phyloP scores from a whole-genome alignment of 352 stramenopile species.

The Thalassiosira mediterranea region DNA sequence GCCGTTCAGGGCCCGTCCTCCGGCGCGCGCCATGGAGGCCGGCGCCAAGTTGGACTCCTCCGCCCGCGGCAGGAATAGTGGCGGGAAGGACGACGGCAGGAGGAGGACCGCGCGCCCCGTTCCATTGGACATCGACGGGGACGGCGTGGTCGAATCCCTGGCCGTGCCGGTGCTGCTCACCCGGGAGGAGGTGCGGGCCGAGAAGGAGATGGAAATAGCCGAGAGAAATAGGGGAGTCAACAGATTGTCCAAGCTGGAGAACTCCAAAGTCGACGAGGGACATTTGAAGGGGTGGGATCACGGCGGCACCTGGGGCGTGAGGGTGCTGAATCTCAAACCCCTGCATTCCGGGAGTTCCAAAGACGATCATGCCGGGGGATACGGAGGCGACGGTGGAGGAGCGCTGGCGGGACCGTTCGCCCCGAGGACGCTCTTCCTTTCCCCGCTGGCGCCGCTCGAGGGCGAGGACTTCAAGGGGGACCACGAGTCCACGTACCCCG shows the following conservation, averaged over 20 bases:
- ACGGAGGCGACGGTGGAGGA: constrained; percentile 7
- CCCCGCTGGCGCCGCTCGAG: constrained; percentile 27
- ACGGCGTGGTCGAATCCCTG: constrained; percentile 73
- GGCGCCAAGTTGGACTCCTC: neutral
- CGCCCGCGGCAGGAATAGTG: neutral
- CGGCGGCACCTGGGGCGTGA: constrained; percentile 50
- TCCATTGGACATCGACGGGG: constrained; percentile 76
- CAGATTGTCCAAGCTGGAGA: constrained; percentile 1
- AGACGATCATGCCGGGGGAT: constrained; percentile 1
- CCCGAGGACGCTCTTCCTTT: constrained; percentile 45
- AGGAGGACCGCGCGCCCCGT: constrained; percentile 42
- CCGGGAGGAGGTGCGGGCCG: constrained; percentile 11
- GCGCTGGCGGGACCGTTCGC: constrained; percentile 35
- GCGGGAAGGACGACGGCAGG: neutral
- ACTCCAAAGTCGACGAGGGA: neutral
- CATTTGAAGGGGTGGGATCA: constrained; percentile 13
- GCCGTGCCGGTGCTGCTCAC: constrained; percentile 48
- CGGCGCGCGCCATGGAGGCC: neutral
- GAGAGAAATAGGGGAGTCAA: neutral
- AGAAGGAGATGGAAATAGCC: constrained; percentile 23
- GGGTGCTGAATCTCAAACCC: constrained; percentile 72
- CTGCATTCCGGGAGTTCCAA: constrained; percentile 17
- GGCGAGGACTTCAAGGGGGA: constrained; percentile 1
- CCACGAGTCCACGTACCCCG: constrained; percentile 24
- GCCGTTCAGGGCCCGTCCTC: constrained; percentile 30